Evolutionary conservation across 768 basidiomycete species (phyloP).

Genomic region (Suillus spraguei): DNA sequence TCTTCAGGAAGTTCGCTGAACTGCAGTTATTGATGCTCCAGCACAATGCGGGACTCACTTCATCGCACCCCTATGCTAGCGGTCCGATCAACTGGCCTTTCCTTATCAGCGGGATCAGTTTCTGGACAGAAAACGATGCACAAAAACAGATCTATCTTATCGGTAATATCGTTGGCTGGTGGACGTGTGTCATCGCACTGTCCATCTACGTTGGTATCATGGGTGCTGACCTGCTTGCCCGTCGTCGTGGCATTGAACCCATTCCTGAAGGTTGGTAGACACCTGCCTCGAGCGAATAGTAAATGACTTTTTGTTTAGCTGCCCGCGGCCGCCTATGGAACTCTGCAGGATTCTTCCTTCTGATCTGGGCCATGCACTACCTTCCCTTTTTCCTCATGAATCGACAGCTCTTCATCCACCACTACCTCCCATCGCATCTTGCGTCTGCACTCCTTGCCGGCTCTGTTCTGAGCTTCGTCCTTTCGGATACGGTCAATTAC

Average conservation of each 20-base stretch:
- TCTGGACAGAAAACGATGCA: slow-evolving; percentile 89
- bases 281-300: not conserved
- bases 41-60: slow-evolving; percentile 97
- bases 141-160: slow-evolving; percentile 96
- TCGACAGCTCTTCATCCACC: slow-evolving; percentile 95
- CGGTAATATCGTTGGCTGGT: slow-evolving; percentile 94
- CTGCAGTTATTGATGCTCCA: slow-evolving; percentile 95
- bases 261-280: slow-evolving; percentile 79
- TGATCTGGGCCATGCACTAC: slow-evolving; percentile 96
- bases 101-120: slow-evolving; percentile 93
- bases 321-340: slow-evolving; percentile 95
- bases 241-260: slow-evolving; percentile 81
- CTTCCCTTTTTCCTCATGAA: slow-evolving; percentile 98
- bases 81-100: slow-evolving; percentile 99
- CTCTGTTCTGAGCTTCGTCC: slow-evolving; percentile 85
- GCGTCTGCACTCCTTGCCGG: slow-evolving; percentile 92
- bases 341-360: slow-evolving; percentile 92
- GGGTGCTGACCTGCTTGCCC: slow-evolving; percentile 86
- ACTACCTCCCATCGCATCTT: slow-evolving; percentile 96
- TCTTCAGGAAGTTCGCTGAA: slow-evolving; percentile 94
- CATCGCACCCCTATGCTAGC: slow-evolving; percentile 97
- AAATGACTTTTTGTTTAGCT: slow-evolving; percentile 47
- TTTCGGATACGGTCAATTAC: slow-evolving; percentile 90
- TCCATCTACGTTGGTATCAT: slow-evolving; percentile 90
- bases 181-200: slow-evolving; percentile 85